Base-by-base conservation (phyloP, 1,284 basidiomycete genomes). In the Microbotryum lychnidis-dioicae region DNA sequence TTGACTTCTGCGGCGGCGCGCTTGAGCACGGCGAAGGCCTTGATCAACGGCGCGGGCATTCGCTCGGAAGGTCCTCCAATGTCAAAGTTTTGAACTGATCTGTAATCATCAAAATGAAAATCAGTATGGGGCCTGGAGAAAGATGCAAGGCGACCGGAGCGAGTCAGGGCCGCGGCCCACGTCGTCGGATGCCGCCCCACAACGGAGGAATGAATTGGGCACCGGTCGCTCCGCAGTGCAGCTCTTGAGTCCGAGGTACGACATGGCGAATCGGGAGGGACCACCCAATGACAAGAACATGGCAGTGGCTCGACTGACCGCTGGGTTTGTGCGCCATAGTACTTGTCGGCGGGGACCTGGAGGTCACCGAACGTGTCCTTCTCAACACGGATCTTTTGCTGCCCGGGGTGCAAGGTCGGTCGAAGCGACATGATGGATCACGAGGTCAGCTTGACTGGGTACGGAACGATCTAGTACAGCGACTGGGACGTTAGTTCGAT, bases 261-360 rank as follows among this genome's bases (percentile, higher is more conserved):
- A 42, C 14, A 18, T 14, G 37, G 16, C 6, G 16, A 42, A 42
- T 6, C 4, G 16, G 0, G 37, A 14, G 12, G 4, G 37, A 42
- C 37, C 16, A 6, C 37, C 16, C 1, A 2, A 7, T 42, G 37
- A 18, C 5, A 42, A 6, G 37, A 16, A 42, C 12, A 16, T 12
- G 18, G 37, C 23, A 18, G 9, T 42, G 12, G 16, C 14, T 42
- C 47, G 29, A 71, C 78, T 25, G 68, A 86, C 87, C 96, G 83
- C 77, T 98, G 96, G 42, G 96, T 99, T 79, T 98, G 96, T 21
- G 94, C 94, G 65, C 96, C 96, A 92, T 94, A 99, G 79, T 97
- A 97, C 60, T 87, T 84, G 73, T 97, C 89, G 25, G 87, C 84
- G 47, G 96, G 94, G 53, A 99, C 96, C 73, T 90, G 82, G 59